Evolutionary conservation across 2,329 filamentous ascomycete species (phyloP), one percentile per base, ranked within the genome.

Genomic region (Clonostachys byssicola): DNA sequence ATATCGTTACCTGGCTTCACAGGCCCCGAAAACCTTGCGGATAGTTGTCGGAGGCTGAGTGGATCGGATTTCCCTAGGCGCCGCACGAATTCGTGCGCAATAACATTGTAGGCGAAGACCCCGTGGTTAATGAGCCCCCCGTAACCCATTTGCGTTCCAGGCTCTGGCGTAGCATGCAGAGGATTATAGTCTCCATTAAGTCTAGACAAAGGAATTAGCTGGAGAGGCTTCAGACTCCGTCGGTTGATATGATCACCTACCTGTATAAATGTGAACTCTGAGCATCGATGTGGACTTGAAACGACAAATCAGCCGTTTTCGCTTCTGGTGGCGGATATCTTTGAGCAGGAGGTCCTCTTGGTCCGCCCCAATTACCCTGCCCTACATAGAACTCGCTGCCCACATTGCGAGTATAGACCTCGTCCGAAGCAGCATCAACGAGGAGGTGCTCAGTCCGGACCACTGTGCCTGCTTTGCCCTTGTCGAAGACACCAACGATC

Each of bases 131-230:
- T 92, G 50, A 81, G 73, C 17, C 88, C 88, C 14, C 88, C 88
- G 54, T 92, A 92, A 44, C 89, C 88, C 87, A 92, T 91, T 67
- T 87, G 82, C 66, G 80, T 69, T 49, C 88, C 88, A 0, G 87
- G 86, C 64, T 88, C 86, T 6, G 88, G 88, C 30, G 85, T 85
- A 4, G 87, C 87, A 63, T 92, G 88, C 35, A 92, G 80, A 20
- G 88, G 89, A 68, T 92, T 92, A 67, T 92, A 92, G 68, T 92
- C 89, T 53, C 88, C 88, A 55, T 92, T 92, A 38, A 92, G 75
- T 52, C 86, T 51, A 12, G 12, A 39, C 36, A 30, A 4, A 10
- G 1, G 23, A 30, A 30, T 30, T 30, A 30, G 23, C 23, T 30
- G 23, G 23, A 30, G 23, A 30, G 23, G 9, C 23, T 30, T 10